Percentiles rank a stretch among this genome's conserved stretches.
phyloP scores from a whole-genome alignment of 2,329 filamentous ascomycete genomes.

The Venturia effusa region DNA sequence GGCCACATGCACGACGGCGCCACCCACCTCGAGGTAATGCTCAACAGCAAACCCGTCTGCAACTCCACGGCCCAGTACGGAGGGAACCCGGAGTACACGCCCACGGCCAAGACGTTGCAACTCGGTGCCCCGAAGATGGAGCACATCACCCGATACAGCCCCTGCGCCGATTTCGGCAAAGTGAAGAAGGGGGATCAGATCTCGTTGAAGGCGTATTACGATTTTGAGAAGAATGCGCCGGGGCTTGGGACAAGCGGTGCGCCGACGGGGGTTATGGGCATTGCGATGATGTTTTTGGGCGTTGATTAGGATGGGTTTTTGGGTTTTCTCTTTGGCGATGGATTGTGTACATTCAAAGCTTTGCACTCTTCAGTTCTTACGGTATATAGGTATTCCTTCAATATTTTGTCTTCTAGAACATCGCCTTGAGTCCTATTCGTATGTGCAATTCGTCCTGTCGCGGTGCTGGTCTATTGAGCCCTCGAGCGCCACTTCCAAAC shows the following conservation, averaged over 20 bases:
- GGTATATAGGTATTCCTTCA: no score
- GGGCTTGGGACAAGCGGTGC: not conserved
- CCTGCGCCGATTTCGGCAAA: conserved; percentile 7
- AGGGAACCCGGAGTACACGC: not conserved
- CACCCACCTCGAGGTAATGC: not conserved
- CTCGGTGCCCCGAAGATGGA: conserved; percentile 9
- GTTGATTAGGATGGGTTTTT: not conserved
- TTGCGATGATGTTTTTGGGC: conserved; percentile 8
- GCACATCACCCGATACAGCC: conserved; percentile 9
- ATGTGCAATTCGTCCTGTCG: no score
- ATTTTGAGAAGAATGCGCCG: conserved; percentile 12
- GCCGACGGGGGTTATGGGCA: conserved; percentile 10
- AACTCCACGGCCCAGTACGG: conserved; percentile 5
- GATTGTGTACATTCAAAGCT: not conserved
- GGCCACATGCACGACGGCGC: conserved; percentile 12
- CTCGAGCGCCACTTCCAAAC: not conserved
- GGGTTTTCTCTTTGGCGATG: not conserved
- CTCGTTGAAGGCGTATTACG: conserved; percentile 8
- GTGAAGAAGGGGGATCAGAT: conserved; percentile 11
- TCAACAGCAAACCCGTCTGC: conserved; percentile 8
- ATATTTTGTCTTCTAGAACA: no score
- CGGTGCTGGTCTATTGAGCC: not conserved
- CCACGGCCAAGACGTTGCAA: not conserved
- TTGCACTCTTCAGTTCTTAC: not conserved
- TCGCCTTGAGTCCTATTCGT: no score